phyloP scores from a whole-genome alignment of 2,329 filamentous ascomycete genomes.

The Hortaea werneckii region DNA sequence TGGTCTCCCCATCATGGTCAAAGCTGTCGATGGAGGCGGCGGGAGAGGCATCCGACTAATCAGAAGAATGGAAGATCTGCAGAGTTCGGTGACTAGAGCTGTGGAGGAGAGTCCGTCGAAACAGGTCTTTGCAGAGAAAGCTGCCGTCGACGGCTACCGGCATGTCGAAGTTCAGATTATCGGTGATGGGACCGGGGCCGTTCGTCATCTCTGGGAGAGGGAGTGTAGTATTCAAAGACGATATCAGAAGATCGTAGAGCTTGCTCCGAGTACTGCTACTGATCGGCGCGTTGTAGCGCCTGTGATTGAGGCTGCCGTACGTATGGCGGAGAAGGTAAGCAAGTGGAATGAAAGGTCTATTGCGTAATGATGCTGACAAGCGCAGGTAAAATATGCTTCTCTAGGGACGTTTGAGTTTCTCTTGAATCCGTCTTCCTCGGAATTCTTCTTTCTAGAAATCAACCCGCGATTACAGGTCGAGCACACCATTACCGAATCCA shows the following conservation, averaged over 20 bases:
- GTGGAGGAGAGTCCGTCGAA: conserved; percentile 49
- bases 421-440: conserved; percentile 37
- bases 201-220: conserved; percentile 49
- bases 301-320: conserved; percentile 45
- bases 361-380: neutral
- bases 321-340: conserved; percentile 39
- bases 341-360: neutral
- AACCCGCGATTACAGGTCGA: conserved; percentile 54
- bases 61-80: conserved; percentile 32
- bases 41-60: conserved; percentile 51
- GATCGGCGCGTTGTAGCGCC: conserved; percentile 38
- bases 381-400: conserved; percentile 45
- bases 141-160: conserved; percentile 49
- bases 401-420: conserved; percentile 58
- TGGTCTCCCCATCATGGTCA: conserved; percentile 50
- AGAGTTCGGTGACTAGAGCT: conserved; percentile 39
- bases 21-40: conserved; percentile 55
- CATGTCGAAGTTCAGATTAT: conserved; percentile 54
- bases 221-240: conserved; percentile 52
- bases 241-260: conserved; percentile 53
- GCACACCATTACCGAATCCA: conserved; percentile 50
- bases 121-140: conserved; percentile 52
- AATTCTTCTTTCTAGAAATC: conserved; percentile 51
- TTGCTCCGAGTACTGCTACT: conserved; percentile 43
- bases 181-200: conserved; percentile 43